Percentiles rank a stretch among this genome's conserved stretches.
phyloP scores from a whole-genome alignment of 352 stramenopile genomes.

The Phytophthora foliorum region DNA sequence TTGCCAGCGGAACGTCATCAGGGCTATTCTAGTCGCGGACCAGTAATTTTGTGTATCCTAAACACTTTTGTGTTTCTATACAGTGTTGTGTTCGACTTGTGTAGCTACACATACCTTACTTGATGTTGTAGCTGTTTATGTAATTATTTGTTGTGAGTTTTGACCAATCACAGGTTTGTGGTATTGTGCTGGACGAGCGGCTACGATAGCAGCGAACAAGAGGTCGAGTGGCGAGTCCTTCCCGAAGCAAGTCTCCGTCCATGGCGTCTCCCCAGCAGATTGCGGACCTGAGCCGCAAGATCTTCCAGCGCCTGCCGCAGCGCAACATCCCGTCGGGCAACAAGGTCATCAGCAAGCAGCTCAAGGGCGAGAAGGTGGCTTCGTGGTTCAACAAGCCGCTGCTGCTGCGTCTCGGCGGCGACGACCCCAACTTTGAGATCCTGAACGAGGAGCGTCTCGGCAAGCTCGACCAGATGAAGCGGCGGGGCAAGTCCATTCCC shows the following conservation, averaged over 20 bases:
- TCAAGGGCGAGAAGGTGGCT: conserved; percentile 88
- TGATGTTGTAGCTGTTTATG: not conserved
- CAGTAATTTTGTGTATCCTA: conserved; percentile 8
- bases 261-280: conserved; percentile 71
- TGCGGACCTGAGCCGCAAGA: conserved; percentile 86
- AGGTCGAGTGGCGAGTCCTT: conserved; percentile 8
- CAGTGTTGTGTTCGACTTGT: not conserved
- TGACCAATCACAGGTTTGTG: conserved; percentile 16
- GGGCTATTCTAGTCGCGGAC: conserved; percentile 11
- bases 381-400: conserved; percentile 91
- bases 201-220: conserved; percentile 27
- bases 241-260: conserved; percentile 10
- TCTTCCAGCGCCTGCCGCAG: conserved; percentile 90
- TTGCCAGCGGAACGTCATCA: conserved; percentile 29
- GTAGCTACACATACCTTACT: not conserved
- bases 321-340: conserved; percentile 84
- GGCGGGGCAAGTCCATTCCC: conserved; percentile 84
- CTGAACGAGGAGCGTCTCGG: conserved; percentile 80
- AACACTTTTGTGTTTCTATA: conserved; percentile 9
- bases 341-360: conserved; percentile 92
- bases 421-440: conserved; percentile 90
- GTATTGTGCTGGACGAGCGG: conserved; percentile 28
- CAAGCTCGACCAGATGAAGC: conserved; percentile 89
- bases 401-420: conserved; percentile 71
- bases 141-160: conserved; percentile 4